Percentiles rank a stretch among this genome's conserved stretches.
Evolutionary conservation across 2,329 filamentous ascomycete species (phyloP).

Genomic region (Colletotrichum noveboracense): DNA sequence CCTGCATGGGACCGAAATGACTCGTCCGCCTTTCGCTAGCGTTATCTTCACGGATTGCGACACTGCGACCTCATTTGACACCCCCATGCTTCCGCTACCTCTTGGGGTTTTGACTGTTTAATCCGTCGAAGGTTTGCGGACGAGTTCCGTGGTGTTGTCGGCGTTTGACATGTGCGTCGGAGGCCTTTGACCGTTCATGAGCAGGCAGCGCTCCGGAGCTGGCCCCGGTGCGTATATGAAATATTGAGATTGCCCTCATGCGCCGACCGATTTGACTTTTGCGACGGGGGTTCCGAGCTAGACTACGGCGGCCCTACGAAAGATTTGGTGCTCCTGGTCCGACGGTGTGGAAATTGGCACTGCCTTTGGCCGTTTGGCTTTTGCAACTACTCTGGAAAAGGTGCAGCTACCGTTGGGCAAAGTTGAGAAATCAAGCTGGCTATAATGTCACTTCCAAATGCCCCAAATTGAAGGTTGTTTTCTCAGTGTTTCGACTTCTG

Average conservation of each 20-base stretch:
- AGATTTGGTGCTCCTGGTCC: background rate
- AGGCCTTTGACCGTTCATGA: background rate
- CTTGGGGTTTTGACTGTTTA: background rate
- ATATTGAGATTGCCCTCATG: background rate
- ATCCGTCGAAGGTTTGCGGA: background rate
- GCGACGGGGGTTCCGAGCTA: background rate
- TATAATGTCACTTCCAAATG: background rate
- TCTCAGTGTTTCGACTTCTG: background rate
- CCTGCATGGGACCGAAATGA: background rate
- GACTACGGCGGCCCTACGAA: background rate
- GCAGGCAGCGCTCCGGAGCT: background rate
- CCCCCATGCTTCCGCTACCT: background rate
- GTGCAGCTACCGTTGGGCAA: background rate
- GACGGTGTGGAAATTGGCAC: background rate
- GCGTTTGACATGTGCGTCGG: background rate
- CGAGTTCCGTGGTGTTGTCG: background rate
- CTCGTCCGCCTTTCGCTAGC: background rate
- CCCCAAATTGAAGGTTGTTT: background rate
- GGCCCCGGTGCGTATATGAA: background rate
- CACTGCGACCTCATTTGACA: background rate
- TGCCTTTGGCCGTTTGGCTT: background rate
- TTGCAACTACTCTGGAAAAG: background rate
- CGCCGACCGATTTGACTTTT: background rate
- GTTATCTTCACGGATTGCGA: background rate
- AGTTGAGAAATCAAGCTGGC: background rate